Evolutionary conservation across 1,139 yeast genomes (phyloP), one percentile per base, ranked within the genome.

Genomic region (Candida smagusa): DNA sequence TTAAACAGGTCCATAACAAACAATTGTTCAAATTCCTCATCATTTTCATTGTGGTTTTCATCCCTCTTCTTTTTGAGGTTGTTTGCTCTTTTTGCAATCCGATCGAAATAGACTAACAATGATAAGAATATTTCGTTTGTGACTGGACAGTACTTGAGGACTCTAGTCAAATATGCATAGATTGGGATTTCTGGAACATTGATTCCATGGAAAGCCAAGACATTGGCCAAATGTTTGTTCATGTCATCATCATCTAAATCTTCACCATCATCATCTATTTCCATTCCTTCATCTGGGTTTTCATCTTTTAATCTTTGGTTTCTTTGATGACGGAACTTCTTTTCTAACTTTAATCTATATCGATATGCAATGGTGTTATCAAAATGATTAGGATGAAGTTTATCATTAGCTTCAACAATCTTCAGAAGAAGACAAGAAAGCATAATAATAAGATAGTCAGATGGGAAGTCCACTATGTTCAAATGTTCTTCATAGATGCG

Each of bases 1-100:
- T 92, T 92, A 62, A 85, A 92, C 44, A 95, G 85, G 63, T 92
- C 97, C 92, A 92, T 88, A 6, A 90, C 96, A 61, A 92, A 90
- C 41, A 86, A 61, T 54, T 85, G 92, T 43, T 63, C 76, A 12
- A 58, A 44, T 19, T 62, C 61, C 11, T 33, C 37, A 13, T 42
- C 46, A 12, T 46, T 34, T 6, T 39, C 48, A n/a, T 23, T 23
- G 21, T 37, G 11, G 11, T 9, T 9, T 23, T 34, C 34, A 7
- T 43, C 46, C 30, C 56, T 51, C 38, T 50, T 53, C 39, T 57
- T 58, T 38, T 60, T 63, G 34, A 71, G 56, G 45, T 68, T 78
- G 55, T 85, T 86, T 39, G 96, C 96, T 47, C 87, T 76, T 56
- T 86, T 87, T 12, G 96, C 95, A 38, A 92, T 88, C 46, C 98